A percentile compares a stretch with the other conserved stretches of the same genome.
Conservation (phyloP, 2,329 filamentous ascomycete genomes). For the Claviceps purpurea region DNA sequence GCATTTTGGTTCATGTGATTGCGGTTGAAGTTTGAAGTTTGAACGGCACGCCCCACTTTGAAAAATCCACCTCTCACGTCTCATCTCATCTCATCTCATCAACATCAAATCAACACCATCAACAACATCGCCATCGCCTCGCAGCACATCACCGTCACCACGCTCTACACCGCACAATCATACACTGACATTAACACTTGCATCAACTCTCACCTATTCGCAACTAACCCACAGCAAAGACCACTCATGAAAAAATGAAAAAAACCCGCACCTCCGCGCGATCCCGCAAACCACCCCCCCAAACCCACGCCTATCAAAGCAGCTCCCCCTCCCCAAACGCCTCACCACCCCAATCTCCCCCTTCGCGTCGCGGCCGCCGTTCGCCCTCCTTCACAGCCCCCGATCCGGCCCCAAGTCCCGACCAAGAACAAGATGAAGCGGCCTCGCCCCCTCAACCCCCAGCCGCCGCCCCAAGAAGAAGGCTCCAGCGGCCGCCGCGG, state of each 20-base stretch:
- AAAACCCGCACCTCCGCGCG: constrained; percentile 25
- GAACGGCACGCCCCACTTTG: neutral
- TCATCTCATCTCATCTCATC: neutral
- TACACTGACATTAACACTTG: too few species aligned
- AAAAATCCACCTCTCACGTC: neutral
- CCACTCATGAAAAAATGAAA: constrained; percentile 20
- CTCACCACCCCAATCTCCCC: neutral
- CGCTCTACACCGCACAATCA: neutral
- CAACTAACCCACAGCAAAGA: too few species aligned
- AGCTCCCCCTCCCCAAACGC: neutral
- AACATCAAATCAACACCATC: neutral
- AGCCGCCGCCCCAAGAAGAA: neutral
- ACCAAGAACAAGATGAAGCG: constrained; percentile 13
- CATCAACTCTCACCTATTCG: too few species aligned
- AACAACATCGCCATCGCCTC: neutral
- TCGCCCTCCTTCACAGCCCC: constrained; percentile 10
- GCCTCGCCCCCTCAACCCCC: neutral
- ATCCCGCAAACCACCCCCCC: constrained; percentile 19
- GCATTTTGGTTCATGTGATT: too few species aligned
- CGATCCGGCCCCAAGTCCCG: constrained; percentile 8
- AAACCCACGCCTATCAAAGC: constrained; percentile 23
- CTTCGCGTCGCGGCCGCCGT: constrained; percentile 6
- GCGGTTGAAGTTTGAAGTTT: too few species aligned
- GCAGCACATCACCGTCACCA: neutral
- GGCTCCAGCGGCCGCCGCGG: neutral